phyloP scores from a whole-genome alignment of 75 land plant genomes.

The Sequoia sempervirens region DNA sequence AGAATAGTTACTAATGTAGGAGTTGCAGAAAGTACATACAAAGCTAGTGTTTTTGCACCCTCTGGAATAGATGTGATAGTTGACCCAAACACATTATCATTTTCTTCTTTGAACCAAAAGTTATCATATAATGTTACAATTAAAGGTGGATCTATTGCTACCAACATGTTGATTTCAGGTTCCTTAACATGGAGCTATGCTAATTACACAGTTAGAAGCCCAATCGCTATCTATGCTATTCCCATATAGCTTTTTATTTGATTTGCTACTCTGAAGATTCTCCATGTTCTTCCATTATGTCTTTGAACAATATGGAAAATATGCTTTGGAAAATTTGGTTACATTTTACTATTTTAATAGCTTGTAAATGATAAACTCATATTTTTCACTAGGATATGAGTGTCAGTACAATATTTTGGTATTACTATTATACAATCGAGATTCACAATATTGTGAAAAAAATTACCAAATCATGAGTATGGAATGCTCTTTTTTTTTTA shows the following conservation, averaged over 20 bases:
- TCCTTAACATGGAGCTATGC: constrained; percentile 50
- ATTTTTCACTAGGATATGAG: too few species aligned
- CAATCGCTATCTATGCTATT: constrained; percentile 22
- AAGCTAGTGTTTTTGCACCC: constrained; percentile 25
- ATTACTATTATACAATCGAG: too few species aligned
- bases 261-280: background rate
- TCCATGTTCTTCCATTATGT: too few species aligned
- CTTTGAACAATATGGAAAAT: too few species aligned
- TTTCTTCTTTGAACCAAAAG: constrained; percentile 39
- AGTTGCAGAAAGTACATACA: constrained; percentile 37
- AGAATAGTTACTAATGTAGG: constrained; percentile 85
- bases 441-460: too few species aligned
- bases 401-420: too few species aligned
- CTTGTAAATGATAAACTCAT: too few species aligned
- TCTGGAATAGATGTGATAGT: constrained; percentile 39
- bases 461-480: too few species aligned
- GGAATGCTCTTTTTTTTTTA: too few species aligned
- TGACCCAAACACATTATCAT: constrained; percentile 38
- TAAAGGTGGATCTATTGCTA: background rate
- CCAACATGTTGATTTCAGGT: constrained; percentile 11
- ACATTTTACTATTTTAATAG: too few species aligned
- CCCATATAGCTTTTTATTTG: background rate
- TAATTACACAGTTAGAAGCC: constrained; percentile 51
- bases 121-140: constrained; percentile 46
- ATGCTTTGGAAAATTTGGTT: too few species aligned